phyloP scores from a whole-genome alignment of 2,329 filamentous ascomycete species.

The Ophiosphaerella korrae region DNA sequence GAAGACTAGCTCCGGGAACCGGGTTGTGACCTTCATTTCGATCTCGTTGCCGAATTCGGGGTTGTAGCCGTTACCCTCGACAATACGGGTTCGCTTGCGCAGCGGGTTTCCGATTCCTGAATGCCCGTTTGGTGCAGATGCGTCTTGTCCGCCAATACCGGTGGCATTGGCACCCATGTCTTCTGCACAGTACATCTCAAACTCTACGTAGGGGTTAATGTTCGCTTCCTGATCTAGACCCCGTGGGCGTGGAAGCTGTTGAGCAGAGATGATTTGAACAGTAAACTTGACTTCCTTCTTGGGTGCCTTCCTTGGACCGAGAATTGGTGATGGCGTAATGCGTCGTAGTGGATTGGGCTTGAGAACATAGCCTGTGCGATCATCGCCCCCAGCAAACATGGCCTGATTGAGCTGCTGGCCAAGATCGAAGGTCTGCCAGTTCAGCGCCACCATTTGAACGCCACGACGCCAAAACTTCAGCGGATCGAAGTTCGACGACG shows the following conservation, averaged over 20 bases:
- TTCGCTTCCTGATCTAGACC: constrained; percentile 73
- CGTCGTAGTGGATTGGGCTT: constrained; percentile 83
- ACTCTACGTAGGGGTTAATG: constrained; percentile 91
- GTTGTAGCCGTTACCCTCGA: constrained; percentile 90
- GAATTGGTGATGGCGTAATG: constrained; percentile 33
- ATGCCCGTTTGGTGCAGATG: constrained; percentile 66
- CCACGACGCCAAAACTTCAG: constrained; percentile 92
- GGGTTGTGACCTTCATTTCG: constrained; percentile 84
- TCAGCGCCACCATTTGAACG: constrained; percentile 96
- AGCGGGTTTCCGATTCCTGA: constrained; percentile 74
- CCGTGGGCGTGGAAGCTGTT: constrained; percentile 86
- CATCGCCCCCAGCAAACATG: constrained; percentile 91
- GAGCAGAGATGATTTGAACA: constrained; percentile 89
- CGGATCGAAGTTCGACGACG: constrained; percentile 93
- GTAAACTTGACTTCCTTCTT: constrained; percentile 83
- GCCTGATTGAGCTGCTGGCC: constrained; percentile 96
- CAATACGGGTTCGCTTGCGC: constrained; percentile 77
- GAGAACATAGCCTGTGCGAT: constrained; percentile 88
- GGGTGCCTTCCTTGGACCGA: constrained; percentile 68
- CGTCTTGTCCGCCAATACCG: constrained; percentile 69
- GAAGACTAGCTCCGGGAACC: constrained; percentile 91
- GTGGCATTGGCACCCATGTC: constrained; percentile 80
- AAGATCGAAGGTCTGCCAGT: constrained; percentile 97
- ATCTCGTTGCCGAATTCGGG: constrained; percentile 83
- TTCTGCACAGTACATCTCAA: constrained; percentile 92